Evolutionary conservation across 768 basidiomycete species (phyloP).

Genomic region (Pleurotus citrinopileatus): DNA sequence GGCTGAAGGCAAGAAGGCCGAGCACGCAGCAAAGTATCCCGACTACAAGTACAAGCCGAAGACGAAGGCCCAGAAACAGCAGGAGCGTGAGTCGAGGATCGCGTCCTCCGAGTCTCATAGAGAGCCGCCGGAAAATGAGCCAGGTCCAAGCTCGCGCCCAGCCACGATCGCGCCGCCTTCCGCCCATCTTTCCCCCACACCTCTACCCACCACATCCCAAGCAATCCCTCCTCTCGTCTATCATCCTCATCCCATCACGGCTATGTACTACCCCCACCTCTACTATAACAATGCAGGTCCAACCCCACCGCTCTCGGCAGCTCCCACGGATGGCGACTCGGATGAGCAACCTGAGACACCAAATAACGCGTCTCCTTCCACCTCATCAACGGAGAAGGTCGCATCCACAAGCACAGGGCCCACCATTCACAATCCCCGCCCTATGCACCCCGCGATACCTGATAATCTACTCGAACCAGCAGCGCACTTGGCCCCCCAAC

Average conservation of each 20-base stretch:
- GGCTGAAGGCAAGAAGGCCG: slow-evolving; percentile 51
- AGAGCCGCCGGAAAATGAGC: background rate
- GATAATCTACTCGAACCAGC: background rate
- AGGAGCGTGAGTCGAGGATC: slow-evolving; percentile 36
- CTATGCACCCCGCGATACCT: background rate
- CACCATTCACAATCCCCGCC: slow-evolving; percentile 5
- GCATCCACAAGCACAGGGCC: background rate
- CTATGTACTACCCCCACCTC: slow-evolving; percentile 20
- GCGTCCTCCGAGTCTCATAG: slow-evolving; percentile 15
- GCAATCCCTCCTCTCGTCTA: slow-evolving; percentile 17
- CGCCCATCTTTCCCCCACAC: too few relatives aligned
- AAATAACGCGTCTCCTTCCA: slow-evolving; percentile 13
- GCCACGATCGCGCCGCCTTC: slow-evolving; percentile 12
- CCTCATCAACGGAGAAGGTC: slow-evolving; percentile 6
- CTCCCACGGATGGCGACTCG: slow-evolving; percentile 34
- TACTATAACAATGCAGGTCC: slow-evolving; percentile 38
- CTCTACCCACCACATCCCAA: slow-evolving; percentile 12
- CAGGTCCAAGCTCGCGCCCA: slow-evolving; percentile 11
- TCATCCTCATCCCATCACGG: slow-evolving; percentile 17
- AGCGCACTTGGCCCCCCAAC: background rate
- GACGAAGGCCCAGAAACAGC: slow-evolving; percentile 49
- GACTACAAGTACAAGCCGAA: slow-evolving; percentile 55
- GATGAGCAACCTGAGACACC: slow-evolving; percentile 15
- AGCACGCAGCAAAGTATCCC: slow-evolving; percentile 51
- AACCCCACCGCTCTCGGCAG: slow-evolving; percentile 52